Conservation (phyloP, 2,329 filamentous ascomycete species). For the Cladosporium sphaerospermum region DNA sequence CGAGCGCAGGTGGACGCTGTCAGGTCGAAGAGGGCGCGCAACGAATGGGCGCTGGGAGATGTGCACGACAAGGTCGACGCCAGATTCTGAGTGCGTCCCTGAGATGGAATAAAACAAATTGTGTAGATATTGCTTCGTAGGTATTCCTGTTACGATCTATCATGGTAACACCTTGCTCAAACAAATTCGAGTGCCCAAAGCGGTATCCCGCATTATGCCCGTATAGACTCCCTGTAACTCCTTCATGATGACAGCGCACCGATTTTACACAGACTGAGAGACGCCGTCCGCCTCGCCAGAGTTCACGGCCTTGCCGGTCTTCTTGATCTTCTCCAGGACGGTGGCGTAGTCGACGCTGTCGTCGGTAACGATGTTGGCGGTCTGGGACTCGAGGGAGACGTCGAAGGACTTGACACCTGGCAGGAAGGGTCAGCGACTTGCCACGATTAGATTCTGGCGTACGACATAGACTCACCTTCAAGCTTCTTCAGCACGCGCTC, state of each 20-base stretch:
- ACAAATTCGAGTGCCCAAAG: background rate
- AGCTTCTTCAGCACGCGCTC: slow-evolving; percentile 85
- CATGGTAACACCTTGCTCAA: background rate
- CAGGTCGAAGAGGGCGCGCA: slow-evolving; percentile 61
- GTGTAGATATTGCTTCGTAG: background rate
- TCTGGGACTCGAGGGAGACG: slow-evolving; percentile 81
- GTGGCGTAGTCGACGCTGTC: slow-evolving; percentile 67
- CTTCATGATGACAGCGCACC: background rate
- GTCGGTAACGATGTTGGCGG: slow-evolving; percentile 68
- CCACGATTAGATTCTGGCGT: background rate
- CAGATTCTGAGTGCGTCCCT: slow-evolving; percentile 45
- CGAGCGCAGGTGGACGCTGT: slow-evolving; percentile 62
- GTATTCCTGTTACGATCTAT: background rate
- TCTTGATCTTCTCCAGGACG: slow-evolving; percentile 81
- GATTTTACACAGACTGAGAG: slow-evolving; percentile 24
- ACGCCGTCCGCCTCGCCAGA: slow-evolving; percentile 65
- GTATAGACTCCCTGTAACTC: background rate
- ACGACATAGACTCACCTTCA: slow-evolving; percentile 13
- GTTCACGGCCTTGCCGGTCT: slow-evolving; percentile 91
- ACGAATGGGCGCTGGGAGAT: slow-evolving; percentile 73
- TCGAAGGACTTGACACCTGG: slow-evolving; percentile 80
- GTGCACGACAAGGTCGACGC: slow-evolving; percentile 66
- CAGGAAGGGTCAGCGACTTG: background rate
- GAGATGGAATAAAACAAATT: background rate
- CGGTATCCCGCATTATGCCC: background rate